phyloP scores from a whole-genome alignment of 106 monocot species.

The Acorus gramineus region DNA sequence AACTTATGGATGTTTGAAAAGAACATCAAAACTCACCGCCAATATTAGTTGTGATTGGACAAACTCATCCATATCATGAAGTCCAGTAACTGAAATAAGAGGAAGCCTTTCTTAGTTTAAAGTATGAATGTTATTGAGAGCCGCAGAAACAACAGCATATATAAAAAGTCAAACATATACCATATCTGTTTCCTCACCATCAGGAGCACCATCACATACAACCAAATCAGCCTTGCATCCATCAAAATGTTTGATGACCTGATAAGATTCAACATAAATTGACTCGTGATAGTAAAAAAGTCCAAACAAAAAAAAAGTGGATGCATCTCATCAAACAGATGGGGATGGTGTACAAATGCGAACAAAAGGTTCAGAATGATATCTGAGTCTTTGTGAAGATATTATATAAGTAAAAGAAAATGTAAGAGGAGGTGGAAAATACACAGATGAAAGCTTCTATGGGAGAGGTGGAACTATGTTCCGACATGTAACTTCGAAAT shows the following conservation, averaged over 20 bases:
- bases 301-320: not conserved
- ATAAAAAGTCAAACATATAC: conserved; percentile 1
- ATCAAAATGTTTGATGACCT: conserved; percentile 98
- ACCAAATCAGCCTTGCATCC: conserved; percentile 97
- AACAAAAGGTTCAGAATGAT: too few species aligned
- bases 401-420: too few species aligned
- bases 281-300: not conserved
- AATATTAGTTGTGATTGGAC: conserved; percentile 95
- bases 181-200: conserved; percentile 41
- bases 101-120: not conserved
- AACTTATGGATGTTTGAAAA: not conserved
- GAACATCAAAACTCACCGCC: conserved; percentile 44
- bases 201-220: conserved; percentile 98
- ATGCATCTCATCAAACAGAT: not conserved
- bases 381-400: too few species aligned
- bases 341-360: too few species aligned
- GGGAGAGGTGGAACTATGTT: too few species aligned
- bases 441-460: too few species aligned
- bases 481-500: too few species aligned
- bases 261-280: not conserved
- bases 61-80: conserved; percentile 99
- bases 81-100: conserved; percentile 69
- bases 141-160: conserved; percentile 2
- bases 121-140: not conserved
- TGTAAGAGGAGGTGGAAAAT: too few species aligned